Evolutionary conservation across 2,329 filamentous ascomycete species (phyloP).

Genomic region (Nothophaeocryptopus gaeumannii): DNA sequence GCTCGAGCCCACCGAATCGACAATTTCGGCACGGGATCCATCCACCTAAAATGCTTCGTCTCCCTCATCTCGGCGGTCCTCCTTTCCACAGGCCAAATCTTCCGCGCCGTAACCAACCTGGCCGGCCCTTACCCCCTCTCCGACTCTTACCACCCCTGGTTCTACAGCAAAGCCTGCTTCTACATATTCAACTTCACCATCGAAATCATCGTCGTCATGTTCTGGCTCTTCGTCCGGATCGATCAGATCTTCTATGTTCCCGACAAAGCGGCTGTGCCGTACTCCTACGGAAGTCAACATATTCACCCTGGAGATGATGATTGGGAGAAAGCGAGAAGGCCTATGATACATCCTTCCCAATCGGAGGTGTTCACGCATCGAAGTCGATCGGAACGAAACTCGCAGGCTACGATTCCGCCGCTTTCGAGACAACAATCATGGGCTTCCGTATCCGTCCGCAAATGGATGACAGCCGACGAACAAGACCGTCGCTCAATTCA

Average conservation of each 20-base stretch:
- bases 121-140: conserved; percentile 35
- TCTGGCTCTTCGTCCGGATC: conserved; percentile 66
- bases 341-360: neutral
- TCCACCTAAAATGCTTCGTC: conserved; percentile 64
- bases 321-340: conserved; percentile 3
- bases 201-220: conserved; percentile 67
- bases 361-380: neutral
- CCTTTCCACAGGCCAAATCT: conserved; percentile 66
- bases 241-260: conserved; percentile 75
- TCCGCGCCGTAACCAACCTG: conserved; percentile 62
- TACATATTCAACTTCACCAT: conserved; percentile 76
- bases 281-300: conserved; percentile 21
- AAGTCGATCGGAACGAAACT: neutral
- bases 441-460: neutral
- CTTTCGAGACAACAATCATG: conserved; percentile 6
- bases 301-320: neutral
- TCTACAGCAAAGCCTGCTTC: conserved; percentile 68
- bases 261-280: conserved; percentile 60
- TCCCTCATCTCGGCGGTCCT: conserved; percentile 58
- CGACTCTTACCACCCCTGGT: conserved; percentile 62
- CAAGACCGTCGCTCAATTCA: conserved; percentile 3
- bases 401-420: conserved; percentile 3
- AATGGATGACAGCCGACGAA: neutral
- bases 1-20: conserved; percentile 42
- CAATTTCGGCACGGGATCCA: conserved; percentile 59